A percentile compares a stretch with the other conserved stretches of the same genome.
These are phyloP conservation scores for Hypholoma sublateritium DNA, from an alignment of 768 basidiomycete genomes.

Conservation along the genomic window DNA sequence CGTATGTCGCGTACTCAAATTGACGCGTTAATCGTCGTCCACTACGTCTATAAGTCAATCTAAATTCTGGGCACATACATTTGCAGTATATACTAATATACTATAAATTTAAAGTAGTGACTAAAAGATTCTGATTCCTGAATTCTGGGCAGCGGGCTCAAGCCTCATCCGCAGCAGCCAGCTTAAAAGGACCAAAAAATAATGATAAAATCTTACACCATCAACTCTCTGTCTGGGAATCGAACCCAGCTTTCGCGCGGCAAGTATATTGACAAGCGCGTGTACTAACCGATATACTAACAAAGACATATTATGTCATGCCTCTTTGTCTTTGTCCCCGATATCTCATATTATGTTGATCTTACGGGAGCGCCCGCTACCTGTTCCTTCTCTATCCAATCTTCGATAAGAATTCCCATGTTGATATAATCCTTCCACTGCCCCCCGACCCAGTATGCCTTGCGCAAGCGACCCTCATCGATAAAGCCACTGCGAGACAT, in stretches of 20 bases:
- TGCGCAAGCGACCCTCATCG: constrained; percentile 4
- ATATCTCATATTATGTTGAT: too few species aligned
- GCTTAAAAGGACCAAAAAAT: too few species aligned
- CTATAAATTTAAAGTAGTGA: too few species aligned
- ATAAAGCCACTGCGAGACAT: constrained; percentile 7
- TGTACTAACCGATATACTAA: constrained; percentile 48
- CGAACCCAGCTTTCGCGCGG: constrained; percentile 31
- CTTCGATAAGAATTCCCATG: constrained; percentile 10
- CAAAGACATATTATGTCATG: neutral
- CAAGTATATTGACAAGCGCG: constrained; percentile 40
- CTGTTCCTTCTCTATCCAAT: constrained; percentile 5
- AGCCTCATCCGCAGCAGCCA: too few species aligned
- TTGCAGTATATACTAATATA: neutral
- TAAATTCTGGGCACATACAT: too few species aligned
- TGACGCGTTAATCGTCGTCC: neutral
- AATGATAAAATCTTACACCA: too few species aligned
- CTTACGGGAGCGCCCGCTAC: too few species aligned
- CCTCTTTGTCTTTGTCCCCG: too few species aligned
- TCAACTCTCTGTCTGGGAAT: constrained; percentile 27
- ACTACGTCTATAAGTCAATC: too few species aligned
- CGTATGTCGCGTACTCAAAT: constrained; percentile 9
- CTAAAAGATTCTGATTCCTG: too few species aligned
- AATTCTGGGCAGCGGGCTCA: too few species aligned
- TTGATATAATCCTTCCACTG: constrained; percentile 9
- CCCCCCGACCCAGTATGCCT: constrained; percentile 6